Conservation (phyloP, 164 flowering plant species). For the Stephania yunnanensis region DNA sequence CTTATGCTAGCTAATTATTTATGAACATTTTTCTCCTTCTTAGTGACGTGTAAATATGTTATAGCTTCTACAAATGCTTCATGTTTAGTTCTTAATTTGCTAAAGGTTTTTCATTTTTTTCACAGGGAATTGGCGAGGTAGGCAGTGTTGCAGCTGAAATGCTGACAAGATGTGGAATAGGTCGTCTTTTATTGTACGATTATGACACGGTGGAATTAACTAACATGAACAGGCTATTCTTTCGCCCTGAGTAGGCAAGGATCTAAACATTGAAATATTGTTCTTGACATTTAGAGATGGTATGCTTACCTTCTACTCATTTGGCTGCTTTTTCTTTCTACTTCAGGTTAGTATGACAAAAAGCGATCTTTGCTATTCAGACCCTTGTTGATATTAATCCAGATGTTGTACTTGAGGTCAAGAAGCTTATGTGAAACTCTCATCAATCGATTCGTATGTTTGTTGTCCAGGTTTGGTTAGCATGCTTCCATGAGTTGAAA, state of each 20-base stretch:
- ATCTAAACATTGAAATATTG: conserved; percentile 2
- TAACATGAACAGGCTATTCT: conserved; percentile 97
- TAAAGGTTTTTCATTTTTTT: conserved; percentile 5
- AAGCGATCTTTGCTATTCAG: conserved; percentile 94
- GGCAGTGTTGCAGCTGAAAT: conserved; percentile 99
- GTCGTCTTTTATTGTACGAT: conserved; percentile 94
- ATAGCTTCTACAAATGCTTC: background rate
- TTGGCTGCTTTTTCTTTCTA: conserved; percentile 1
- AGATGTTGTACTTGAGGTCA: conserved; percentile 93
- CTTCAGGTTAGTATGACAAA: conserved; percentile 89
- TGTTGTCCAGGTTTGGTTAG: background rate
- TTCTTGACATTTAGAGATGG: background rate
- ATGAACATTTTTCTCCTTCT: background rate
- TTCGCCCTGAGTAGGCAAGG: conserved; percentile 94
- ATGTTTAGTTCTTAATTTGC: background rate
- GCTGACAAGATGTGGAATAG: conserved; percentile 98
- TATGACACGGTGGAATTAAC: conserved; percentile 98
- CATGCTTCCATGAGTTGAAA: no score
- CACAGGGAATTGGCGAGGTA: conserved; percentile 98
- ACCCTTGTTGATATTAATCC: conserved; percentile 94
- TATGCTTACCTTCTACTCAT: background rate
- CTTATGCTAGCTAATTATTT: background rate
- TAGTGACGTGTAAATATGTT: background rate
- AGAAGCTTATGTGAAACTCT: conserved; percentile 7
- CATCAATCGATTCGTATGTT: background rate